These are phyloP conservation scores for Serendipita sp. DNA, from an alignment of 768 basidiomycete genomes.

Conservation along the genomic window DNA sequence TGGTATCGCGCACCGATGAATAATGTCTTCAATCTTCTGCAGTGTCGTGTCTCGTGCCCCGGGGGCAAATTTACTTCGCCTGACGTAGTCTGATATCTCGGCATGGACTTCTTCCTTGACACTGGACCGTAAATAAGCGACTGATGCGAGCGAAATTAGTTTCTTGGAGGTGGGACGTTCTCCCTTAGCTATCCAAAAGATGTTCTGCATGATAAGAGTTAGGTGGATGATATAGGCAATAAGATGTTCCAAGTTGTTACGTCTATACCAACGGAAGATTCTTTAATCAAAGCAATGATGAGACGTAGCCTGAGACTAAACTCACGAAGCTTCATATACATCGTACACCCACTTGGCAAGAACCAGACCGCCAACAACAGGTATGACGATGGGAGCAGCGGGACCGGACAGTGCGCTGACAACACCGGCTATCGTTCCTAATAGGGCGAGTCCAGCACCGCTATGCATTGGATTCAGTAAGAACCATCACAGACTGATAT, in stretches of 20 bases:
- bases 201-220: conserved; percentile 16
- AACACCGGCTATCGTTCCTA: not conserved
- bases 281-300: too few species aligned
- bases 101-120: not conserved
- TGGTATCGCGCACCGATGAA: not conserved
- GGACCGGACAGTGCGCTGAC: not conserved
- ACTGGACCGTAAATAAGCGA: not conserved
- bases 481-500: too few species aligned
- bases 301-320: not conserved
- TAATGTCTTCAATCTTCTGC: not conserved
- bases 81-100: not conserved
- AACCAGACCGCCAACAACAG: not conserved
- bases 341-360: not conserved
- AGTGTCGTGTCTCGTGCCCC: not conserved
- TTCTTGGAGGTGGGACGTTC: not conserved
- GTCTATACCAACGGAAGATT: not conserved
- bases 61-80: not conserved
- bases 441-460: not conserved
- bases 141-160: not conserved
- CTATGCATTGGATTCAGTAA: not conserved
- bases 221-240: conserved; percentile 19
- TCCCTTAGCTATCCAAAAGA: conserved; percentile 10
- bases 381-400: not conserved
- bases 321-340: not conserved
- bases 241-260: conserved; percentile 11